Evolutionary conservation across 768 basidiomycete genomes (phyloP).

Genomic region (Galerina marginata): DNA sequence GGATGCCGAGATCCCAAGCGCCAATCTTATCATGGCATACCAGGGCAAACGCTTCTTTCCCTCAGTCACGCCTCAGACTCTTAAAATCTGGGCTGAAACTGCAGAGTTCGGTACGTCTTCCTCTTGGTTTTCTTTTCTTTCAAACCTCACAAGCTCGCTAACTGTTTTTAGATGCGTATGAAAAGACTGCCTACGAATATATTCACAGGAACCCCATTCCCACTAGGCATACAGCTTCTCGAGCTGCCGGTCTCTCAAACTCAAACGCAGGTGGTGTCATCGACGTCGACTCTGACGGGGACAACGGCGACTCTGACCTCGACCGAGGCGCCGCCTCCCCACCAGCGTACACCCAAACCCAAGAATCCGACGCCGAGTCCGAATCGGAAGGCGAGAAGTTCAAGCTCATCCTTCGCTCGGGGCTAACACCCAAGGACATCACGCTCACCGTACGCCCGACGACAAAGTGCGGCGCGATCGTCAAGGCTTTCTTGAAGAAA

Average conservation of each 20-base stretch:
- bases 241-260: constrained; percentile 4
- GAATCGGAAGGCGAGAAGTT: constrained; percentile 60
- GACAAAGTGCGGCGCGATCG: constrained; percentile 77
- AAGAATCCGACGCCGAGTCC: constrained; percentile 44
- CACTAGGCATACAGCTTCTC: constrained; percentile 10
- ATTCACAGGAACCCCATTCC: constrained; percentile 44
- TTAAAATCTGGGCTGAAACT: constrained; percentile 66
- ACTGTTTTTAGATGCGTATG: constrained; percentile 61
- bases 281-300: constrained; percentile 31
- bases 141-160: neutral
- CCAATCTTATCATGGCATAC: constrained; percentile 64
- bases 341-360: constrained; percentile 13
- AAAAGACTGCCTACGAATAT: constrained; percentile 66
- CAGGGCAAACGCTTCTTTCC: constrained; percentile 69
- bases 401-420: constrained; percentile 70
- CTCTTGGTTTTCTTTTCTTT: neutral
- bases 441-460: constrained; percentile 73
- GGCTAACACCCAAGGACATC: constrained; percentile 54
- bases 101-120: constrained; percentile 63
- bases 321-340: neutral
- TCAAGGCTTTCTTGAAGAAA: constrained; percentile 76
- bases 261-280: constrained; percentile 24
- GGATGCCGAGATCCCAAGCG: constrained; percentile 52
- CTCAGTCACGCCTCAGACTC: constrained; percentile 67
- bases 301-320: constrained; percentile 20